Percentiles rank a stretch among this genome's conserved stretches.
phyloP scores from a whole-genome alignment of 768 basidiomycete species.

The Dentipellis sp. region DNA sequence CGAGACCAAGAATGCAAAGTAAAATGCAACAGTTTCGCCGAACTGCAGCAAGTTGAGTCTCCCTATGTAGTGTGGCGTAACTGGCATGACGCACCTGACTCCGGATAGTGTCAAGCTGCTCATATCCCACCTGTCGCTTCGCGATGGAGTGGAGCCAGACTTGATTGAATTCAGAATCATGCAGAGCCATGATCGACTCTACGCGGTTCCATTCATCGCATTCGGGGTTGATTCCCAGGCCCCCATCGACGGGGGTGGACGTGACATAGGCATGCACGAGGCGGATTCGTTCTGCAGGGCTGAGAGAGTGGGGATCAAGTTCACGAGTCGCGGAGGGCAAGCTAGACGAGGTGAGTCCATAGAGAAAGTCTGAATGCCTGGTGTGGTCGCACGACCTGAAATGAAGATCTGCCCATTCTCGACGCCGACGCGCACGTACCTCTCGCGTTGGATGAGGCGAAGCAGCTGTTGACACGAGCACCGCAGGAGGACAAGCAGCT shows the following conservation, averaged over 20 bases:
- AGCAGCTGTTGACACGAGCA: slow-evolving; percentile 55
- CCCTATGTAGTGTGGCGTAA: slow-evolving; percentile 6
- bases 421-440: slow-evolving; percentile 34
- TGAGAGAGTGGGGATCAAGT: slow-evolving; percentile 37
- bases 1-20: slow-evolving; percentile 81
- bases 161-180: slow-evolving; percentile 76
- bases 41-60: slow-evolving; percentile 33
- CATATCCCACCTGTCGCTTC: slow-evolving; percentile 48
- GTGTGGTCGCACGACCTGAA: neutral
- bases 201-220: slow-evolving; percentile 71
- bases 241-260: slow-evolving; percentile 64
- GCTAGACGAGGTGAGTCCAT: slow-evolving; percentile 54
- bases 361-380: slow-evolving; percentile 72
- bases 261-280: slow-evolving; percentile 67
- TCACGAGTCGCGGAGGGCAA: slow-evolving; percentile 32
- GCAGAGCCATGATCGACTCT: slow-evolving; percentile 74
- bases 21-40: slow-evolving; percentile 75
- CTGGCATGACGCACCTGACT: slow-evolving; percentile 44
- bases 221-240: slow-evolving; percentile 72
- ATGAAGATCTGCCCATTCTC: no score
- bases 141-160: slow-evolving; percentile 75
- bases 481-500: slow-evolving; percentile 67
- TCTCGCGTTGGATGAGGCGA: slow-evolving; percentile 62
- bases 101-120: slow-evolving; percentile 60
- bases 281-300: slow-evolving; percentile 73